Percentiles rank a stretch among this genome's conserved stretches.
phyloP scores from a whole-genome alignment of 352 stramenopile species.

The Phytophthora fragariae region DNA sequence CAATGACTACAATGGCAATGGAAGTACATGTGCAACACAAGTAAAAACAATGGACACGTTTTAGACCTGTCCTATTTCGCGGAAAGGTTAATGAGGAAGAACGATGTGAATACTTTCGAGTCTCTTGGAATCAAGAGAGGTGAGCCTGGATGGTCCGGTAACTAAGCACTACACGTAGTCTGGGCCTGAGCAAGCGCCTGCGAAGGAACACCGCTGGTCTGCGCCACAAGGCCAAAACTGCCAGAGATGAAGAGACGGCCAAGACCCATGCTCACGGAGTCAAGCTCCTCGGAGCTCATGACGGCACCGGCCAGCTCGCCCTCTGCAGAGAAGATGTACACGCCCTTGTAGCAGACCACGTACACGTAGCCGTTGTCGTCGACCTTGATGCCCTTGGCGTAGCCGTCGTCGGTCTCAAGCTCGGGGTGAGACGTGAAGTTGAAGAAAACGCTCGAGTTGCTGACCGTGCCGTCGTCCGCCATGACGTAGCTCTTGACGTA shows the following conservation, averaged over 20 bases:
- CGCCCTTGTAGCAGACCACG: slow-evolving; percentile 74
- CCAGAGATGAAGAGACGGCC: slow-evolving; percentile 82
- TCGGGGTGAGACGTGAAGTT: slow-evolving; percentile 80
- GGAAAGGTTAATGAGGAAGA: slow-evolving; percentile 31
- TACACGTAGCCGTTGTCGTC: slow-evolving; percentile 81
- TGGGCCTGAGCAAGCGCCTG: slow-evolving; percentile 42
- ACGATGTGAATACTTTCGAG: slow-evolving; percentile 40
- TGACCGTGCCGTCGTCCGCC: slow-evolving; percentile 56
- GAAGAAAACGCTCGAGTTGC: slow-evolving; percentile 71
- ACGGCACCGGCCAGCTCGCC: slow-evolving; percentile 66
- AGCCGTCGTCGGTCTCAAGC: slow-evolving; percentile 64
- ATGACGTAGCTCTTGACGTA: slow-evolving; percentile 82
- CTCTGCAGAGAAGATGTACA: slow-evolving; percentile 72
- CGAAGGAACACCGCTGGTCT: slow-evolving; percentile 53
- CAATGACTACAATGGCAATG: slow-evolving; percentile 10
- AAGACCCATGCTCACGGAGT: slow-evolving; percentile 68
- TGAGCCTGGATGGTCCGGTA: slow-evolving; percentile 15
- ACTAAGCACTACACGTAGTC: slow-evolving; percentile 51
- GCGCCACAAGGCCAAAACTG: slow-evolving; percentile 71
- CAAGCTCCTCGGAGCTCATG: slow-evolving; percentile 62
- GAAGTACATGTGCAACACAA: neutral
- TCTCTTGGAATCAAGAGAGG: slow-evolving; percentile 37
- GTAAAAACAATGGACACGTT: slow-evolving; percentile 33
- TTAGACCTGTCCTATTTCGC: slow-evolving; percentile 30
- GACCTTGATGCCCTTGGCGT: slow-evolving; percentile 78